Evolutionary conservation across 1,284 basidiomycete species (phyloP), one percentile per base, ranked within the genome.

Genomic region (Gymnopus androsaceus): DNA sequence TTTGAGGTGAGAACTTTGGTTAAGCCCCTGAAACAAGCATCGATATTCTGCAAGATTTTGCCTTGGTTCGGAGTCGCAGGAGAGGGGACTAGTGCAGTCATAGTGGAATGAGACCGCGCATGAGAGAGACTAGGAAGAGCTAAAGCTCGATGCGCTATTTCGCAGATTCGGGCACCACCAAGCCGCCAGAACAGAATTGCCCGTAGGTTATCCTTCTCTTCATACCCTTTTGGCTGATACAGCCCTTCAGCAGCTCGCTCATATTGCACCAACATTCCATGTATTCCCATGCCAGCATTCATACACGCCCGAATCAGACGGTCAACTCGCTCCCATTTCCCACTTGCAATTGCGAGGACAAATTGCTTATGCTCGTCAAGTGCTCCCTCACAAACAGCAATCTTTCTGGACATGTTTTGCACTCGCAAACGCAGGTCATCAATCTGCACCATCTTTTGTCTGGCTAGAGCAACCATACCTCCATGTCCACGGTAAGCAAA

Each of bases 91-190:
- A 63, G 54, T 0, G 59, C 55, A 11, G 44, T 42, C 33, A 61
- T 58, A 3, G 51, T 48, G 1, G 57, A 25, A 17, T 57, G 52
- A 14, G 34, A 49, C 3, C 58, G 58, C 6, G 58, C 25, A 12
- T 54, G 56, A 0, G 54, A 44, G 3, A 60, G n/a, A 19, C 54
- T 48, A n/a, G 61, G 61, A 28, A 60, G 50, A 3, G 49, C 56
- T 3, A 55, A 47, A 1, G 56, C 45, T 2, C 57, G 52, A 37
- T 60, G 56, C 1, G 51, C 47, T 5, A 62, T 23, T 27, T 62
- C 52, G 2, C 49, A 56, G 0, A 60, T 23, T 9, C 59, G 51
- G 6, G 52, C 48, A 14, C 61, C 61, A 8, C 61, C 61, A 6
- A 63, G 48, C 2, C 58, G 30, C 17, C 57, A 42, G 8, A 45